Conservation (phyloP, 306 rosid species). For the Citrullus colocynthis region DNA sequence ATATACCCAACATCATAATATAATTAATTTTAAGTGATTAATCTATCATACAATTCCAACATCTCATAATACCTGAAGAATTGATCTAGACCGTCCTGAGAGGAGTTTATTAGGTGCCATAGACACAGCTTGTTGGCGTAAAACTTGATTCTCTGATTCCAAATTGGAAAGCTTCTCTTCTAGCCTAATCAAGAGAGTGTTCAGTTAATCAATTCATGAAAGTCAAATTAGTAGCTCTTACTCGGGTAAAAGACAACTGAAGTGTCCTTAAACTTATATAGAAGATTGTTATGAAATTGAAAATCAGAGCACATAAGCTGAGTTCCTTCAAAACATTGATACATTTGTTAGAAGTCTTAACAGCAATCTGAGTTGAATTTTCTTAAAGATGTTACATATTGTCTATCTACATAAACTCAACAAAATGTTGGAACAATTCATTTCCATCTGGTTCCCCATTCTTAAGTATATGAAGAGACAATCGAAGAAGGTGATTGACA, state of each 20-base stretch:
- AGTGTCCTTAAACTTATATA: not conserved
- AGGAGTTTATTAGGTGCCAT: slow-evolving; percentile 73
- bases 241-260: not conserved
- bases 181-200: slow-evolving; percentile 45
- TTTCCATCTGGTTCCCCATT: not conserved
- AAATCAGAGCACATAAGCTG: not conserved
- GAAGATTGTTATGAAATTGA: not conserved
- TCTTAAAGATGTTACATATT: not conserved
- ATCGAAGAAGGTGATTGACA: slow-evolving; percentile 9
- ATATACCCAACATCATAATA: slow-evolving; percentile 12
- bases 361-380: not conserved
- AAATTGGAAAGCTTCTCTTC: slow-evolving; percentile 91
- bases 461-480: slow-evolving; percentile 23
- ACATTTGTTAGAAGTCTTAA: not conserved
- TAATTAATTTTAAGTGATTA: not conserved
- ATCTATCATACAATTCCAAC: slow-evolving; percentile 8
- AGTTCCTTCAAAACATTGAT: not conserved
- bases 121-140: slow-evolving; percentile 95
- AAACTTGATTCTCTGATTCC: slow-evolving; percentile 97
- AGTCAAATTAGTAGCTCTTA: slow-evolving; percentile 12
- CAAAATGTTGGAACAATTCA: not conserved
- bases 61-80: slow-evolving; percentile 58
- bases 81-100: slow-evolving; percentile 63
- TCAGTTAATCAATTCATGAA: slow-evolving; percentile 13
- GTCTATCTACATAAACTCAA: not conserved